These are phyloP conservation scores for Heliamphora pulchella DNA, from an alignment of 179 eudicot species.

Conservation along the genomic window DNA sequence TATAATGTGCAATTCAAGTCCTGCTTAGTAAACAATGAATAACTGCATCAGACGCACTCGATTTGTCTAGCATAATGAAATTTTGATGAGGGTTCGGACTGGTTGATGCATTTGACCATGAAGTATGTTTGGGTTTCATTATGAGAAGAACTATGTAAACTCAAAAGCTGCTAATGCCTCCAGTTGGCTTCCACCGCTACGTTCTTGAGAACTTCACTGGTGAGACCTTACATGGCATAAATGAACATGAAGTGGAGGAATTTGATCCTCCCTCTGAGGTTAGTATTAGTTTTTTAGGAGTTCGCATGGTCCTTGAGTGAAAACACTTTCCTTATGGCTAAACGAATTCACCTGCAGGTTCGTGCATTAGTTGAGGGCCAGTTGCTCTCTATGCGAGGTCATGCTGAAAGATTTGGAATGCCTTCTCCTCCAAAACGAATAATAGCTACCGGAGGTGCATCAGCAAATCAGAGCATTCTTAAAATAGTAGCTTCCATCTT, in stretches of 20 bases:
- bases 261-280: conserved; percentile 83
- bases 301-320: neutral
- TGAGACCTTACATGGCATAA: conserved; percentile 40
- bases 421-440: conserved; percentile 87
- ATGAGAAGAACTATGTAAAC: neutral
- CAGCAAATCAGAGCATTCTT: conserved; percentile 66
- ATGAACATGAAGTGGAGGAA: conserved; percentile 49
- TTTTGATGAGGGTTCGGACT: neutral
- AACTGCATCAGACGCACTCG: neutral
- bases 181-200: conserved; percentile 80
- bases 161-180: conserved; percentile 12
- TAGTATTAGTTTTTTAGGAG: conserved; percentile 3
- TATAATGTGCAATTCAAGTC: neutral
- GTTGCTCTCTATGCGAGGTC: conserved; percentile 75
- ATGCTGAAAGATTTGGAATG: conserved; percentile 83
- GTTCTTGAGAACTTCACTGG: conserved; percentile 49
- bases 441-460: conserved; percentile 97
- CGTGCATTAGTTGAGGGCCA: conserved; percentile 84
- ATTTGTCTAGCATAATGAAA: neutral
- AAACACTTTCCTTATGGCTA: neutral
- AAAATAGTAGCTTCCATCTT: conserved; percentile 62
- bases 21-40: neutral
- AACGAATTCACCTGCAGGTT: conserved; percentile 41
- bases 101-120: neutral
- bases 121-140: neutral